Evolutionary conservation across 371 early-diverging fungal species (phyloP).

Genomic region (Rhizomucor miehei): DNA sequence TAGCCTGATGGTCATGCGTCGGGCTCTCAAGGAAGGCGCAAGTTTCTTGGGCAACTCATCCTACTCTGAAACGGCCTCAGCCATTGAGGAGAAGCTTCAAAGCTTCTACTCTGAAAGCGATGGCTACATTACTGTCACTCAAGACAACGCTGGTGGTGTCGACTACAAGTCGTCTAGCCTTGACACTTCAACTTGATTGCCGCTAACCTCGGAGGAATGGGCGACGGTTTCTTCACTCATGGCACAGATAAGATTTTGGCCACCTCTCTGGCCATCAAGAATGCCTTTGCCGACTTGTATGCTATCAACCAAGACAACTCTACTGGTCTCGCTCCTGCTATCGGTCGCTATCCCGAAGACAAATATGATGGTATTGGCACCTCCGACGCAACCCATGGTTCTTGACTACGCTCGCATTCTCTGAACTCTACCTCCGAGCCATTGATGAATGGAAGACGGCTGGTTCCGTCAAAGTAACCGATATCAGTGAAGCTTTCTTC

Average conservation of each 20-base stretch:
- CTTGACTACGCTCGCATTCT: constrained; percentile 56
- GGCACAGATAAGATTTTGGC: constrained; percentile 50
- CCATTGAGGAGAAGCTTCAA: constrained; percentile 32
- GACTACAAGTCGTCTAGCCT: constrained; percentile 37
- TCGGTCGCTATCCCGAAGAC: constrained; percentile 77
- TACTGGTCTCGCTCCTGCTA: constrained; percentile 36
- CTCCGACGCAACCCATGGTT: constrained; percentile 75
- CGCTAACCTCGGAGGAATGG: constrained; percentile 43
- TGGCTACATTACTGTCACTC: constrained; percentile 40
- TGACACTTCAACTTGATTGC: constrained; percentile 69
- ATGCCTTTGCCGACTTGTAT: constrained; percentile 45
- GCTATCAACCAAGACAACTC: constrained; percentile 44
- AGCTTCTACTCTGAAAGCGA: constrained; percentile 40
- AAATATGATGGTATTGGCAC: constrained; percentile 61
- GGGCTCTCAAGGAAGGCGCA: constrained; percentile 34
- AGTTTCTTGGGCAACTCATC: constrained; percentile 6
- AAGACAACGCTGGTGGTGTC: constrained; percentile 31
- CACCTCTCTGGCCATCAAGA: constrained; percentile 46
- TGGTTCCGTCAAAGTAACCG: constrained; percentile 36
- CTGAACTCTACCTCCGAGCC: constrained; percentile 66
- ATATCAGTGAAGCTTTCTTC: constrained; percentile 40
- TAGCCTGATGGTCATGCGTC: constrained; percentile 53
- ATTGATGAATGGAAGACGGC: constrained; percentile 26
- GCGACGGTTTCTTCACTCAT: constrained; percentile 37
- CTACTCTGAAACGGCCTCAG: constrained; percentile 10